Base-by-base conservation (phyloP, 2,329 filamentous ascomycete species). In the Tricladium varicosporioides region DNA sequence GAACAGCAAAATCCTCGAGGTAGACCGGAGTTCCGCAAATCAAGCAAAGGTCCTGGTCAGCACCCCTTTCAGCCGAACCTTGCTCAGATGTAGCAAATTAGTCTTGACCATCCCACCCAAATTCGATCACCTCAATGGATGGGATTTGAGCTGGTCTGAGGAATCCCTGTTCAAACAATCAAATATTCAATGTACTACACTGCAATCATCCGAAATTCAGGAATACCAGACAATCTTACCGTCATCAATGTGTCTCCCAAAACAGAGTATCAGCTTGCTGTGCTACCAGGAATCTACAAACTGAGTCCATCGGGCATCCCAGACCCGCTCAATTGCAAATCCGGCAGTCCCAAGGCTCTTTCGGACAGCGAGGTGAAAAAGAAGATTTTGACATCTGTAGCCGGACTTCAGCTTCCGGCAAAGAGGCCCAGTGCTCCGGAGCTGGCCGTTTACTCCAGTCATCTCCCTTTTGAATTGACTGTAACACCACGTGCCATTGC, bases 51-150 rank as follows among this genome's bases (percentile, higher is more conserved):
- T 77, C 10, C 49, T 67, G 9, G 68, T 71, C 10, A 52, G 59
- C 40, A 72, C 73, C 2, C 63, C 71, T 7, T 53, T 60, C 2
- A 71, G 72, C 2, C 55, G 32, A 0, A 69, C 67, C 50, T 59
- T 70, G 11, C 68, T 80, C 45, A 57, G 67, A 46, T 74, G 74
- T 2, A 71, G 71, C 36, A 73, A 75, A 51, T 61, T 80, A 1
- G 59, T 80, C 10, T 67, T 75, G 15, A 66, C 75, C n/a, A 71
- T 75, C 8, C 77, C 76, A 0, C 76, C 74, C 2, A 69, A 67
- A 31, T 46, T 73, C 3, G 60, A 70, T 0, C 72, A 70, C 49
- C 66, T 79, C 4, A 5, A 53, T 0, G 64, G 62, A 0, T 75
- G 76, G 57, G 73, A 74, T 54, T 65, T 79, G 5, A 65, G 62